Evolutionary conservation across 257 asterid genomes (phyloP).

Genomic region (Hygrophila difformis): DNA sequence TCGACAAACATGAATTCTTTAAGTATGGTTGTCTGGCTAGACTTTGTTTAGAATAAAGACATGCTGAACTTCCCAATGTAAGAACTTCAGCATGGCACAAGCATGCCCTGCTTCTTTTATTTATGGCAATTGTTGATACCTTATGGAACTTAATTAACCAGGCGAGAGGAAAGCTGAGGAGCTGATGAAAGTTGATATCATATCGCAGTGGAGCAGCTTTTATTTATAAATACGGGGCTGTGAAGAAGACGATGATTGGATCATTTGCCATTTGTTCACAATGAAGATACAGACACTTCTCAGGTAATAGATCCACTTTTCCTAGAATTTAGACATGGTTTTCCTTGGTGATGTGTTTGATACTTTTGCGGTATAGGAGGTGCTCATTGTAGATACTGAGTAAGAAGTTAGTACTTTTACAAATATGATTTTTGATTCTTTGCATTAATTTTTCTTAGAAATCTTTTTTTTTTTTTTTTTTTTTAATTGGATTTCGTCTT

Average conservation of each 20-base stretch:
- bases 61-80: conserved; percentile 5
- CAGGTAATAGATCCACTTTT: conserved; percentile 16
- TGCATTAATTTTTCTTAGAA: too few relatives aligned
- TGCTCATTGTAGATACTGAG: too few relatives aligned
- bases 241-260: conserved; percentile 30
- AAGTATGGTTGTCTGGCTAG: conserved; percentile 44
- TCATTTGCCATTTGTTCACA: conserved; percentile 22
- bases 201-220: conserved; percentile 20
- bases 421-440: too few relatives aligned
- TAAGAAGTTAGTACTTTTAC: too few relatives aligned
- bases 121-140: too few relatives aligned
- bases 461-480: too few relatives aligned
- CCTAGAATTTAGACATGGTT: background rate
- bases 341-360: background rate
- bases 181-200: conserved; percentile 11
- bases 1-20: conserved; percentile 22
- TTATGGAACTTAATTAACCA: background rate
- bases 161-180: background rate
- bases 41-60: conserved; percentile 20
- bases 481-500: too few relatives aligned
- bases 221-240: conserved; percentile 14
- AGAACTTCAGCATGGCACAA: background rate
- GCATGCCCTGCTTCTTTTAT: background rate
- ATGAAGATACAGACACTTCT: conserved; percentile 17
- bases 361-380: conserved; percentile 20